These are phyloP conservation scores for Botryosphaeria dothidea DNA, from an alignment of 2,329 filamentous ascomycete species.

Conservation along the genomic window DNA sequence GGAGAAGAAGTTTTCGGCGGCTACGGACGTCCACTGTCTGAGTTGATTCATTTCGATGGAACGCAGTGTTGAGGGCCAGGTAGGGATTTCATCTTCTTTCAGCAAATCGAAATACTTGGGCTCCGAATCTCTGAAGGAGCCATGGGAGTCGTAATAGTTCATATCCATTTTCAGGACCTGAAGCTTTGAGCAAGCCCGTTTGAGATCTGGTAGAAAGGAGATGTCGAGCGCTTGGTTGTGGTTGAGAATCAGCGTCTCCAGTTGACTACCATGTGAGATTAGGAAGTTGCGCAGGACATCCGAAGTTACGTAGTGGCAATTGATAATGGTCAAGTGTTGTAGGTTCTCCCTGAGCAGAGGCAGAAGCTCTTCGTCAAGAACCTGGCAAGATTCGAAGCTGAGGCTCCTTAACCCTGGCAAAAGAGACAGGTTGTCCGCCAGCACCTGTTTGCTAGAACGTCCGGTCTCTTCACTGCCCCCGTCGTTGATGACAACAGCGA, in stretches of 20 bases:
- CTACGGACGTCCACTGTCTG: conserved; percentile 69
- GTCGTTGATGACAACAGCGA: neutral
- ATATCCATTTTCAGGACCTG: conserved; percentile 74
- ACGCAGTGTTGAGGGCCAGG: conserved; percentile 74
- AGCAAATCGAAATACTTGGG: conserved; percentile 73
- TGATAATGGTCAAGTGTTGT: conserved; percentile 69
- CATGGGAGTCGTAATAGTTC: conserved; percentile 72
- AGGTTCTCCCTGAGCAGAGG: conserved; percentile 67
- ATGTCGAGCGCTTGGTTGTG: conserved; percentile 80
- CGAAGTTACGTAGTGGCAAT: conserved; percentile 75
- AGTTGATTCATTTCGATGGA: conserved; percentile 75
- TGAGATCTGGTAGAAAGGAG: conserved; percentile 69
- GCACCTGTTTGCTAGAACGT: conserved; percentile 43
- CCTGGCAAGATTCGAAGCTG: conserved; percentile 72
- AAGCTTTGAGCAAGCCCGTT: conserved; percentile 68
- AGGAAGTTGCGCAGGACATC: conserved; percentile 67
- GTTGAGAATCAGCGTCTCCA: conserved; percentile 68
- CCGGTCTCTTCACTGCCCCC: conserved; percentile 30
- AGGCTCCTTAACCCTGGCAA: conserved; percentile 68
- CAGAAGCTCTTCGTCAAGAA: conserved; percentile 70
- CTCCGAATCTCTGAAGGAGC: conserved; percentile 68
- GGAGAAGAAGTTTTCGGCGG: conserved; percentile 75
- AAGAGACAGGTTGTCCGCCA: conserved; percentile 53
- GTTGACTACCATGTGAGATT: conserved; percentile 62
- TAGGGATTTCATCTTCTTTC: conserved; percentile 63